Evolutionary conservation across 2,329 filamentous ascomycete genomes (phyloP), one percentile per base, ranked within the genome.

Genomic region (Trichoderma guizhouense): DNA sequence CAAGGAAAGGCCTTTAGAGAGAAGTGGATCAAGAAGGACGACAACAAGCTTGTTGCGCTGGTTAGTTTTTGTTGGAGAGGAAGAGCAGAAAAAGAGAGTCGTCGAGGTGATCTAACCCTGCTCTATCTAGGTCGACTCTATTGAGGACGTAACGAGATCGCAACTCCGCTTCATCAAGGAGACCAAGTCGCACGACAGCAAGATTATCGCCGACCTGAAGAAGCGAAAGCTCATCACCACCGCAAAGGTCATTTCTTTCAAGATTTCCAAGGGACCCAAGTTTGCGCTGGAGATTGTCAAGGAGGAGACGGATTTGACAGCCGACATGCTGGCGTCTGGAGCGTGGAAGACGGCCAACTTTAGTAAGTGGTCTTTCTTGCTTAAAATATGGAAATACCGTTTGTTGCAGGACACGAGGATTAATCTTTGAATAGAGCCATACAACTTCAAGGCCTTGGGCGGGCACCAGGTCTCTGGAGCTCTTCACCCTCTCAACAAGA

Each of bases 291-390:
- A 97, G 82, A 93, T 98, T 75, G 87, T 92, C 60, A 94, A 97
- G 82, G 95, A 98, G 84, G 94, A 97, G 83, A 98, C 96, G 57
- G 96, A 99, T 80, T 85, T 99, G 79, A 98, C 96, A 12, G 92
- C 91, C 67, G 96, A 99, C 72, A 97, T 99, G 93, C 86, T 99
- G 75, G 86, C 91, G 61, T 92, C 87, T 76, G 95, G 95, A 57
- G 89, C 93, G 21, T 99, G 96, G 96, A 95, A 98, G 86, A 93
- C 92, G 53, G 93, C 93, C 9, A 90, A 91, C 75, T 95, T 98
- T 87, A 98, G 72, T 73, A 14, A 68, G 72, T 63, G 32, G 95
- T 90, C 84, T 82, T 3, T 90, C 84, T 82, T 3, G 12, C 7
- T 3, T 14, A 3, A 15, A 6, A 7, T 0, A n/a, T n/a, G 15